A percentile compares a stretch with the other conserved stretches of the same genome.
These are phyloP conservation scores for Cladophialophora yegresii DNA, from an alignment of 2,329 filamentous ascomycete genomes.

Conservation along the genomic window DNA sequence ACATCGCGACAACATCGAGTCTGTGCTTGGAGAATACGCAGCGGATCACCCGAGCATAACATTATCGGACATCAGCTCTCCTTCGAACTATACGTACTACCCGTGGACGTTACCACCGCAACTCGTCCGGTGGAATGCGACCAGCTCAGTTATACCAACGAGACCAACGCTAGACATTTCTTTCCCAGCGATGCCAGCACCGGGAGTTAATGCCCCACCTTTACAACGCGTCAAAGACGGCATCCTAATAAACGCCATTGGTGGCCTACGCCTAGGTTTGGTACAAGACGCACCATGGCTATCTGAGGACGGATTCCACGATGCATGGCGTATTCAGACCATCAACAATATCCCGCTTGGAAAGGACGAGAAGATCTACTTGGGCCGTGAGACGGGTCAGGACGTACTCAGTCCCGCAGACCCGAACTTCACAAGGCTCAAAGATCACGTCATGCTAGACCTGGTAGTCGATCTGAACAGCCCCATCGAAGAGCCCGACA, in stretches of 20 bases:
- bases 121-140: conserved; percentile 74
- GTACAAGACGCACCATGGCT: conserved; percentile 48
- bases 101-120: conserved; percentile 86
- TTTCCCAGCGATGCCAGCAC: conserved; percentile 60
- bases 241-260: conserved; percentile 62
- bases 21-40: conserved; percentile 57
- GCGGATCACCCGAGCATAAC: conserved; percentile 58
- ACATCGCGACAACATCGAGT: conserved; percentile 58
- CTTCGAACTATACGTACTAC: conserved; percentile 79
- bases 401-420: conserved; percentile 67
- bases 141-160: conserved; percentile 70
- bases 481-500: conserved; percentile 15
- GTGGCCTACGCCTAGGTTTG: conserved; percentile 58
- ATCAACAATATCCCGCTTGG: conserved; percentile 80
- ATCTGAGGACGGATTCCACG: conserved; percentile 36
- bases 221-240: conserved; percentile 62
- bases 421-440: conserved; percentile 77
- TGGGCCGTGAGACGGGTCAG: conserved; percentile 73
- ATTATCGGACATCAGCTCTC: conserved; percentile 58
- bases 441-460: conserved; percentile 72
- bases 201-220: conserved; percentile 48
- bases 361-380: conserved; percentile 81
- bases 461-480: conserved; percentile 63
- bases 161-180: conserved; percentile 71
- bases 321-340: conserved; percentile 64